A percentile compares a stretch with the other conserved stretches of the same genome.
Evolutionary conservation across 2,329 filamentous ascomycete species (phyloP).

Genomic region (Fusarium phyllophilum): DNA sequence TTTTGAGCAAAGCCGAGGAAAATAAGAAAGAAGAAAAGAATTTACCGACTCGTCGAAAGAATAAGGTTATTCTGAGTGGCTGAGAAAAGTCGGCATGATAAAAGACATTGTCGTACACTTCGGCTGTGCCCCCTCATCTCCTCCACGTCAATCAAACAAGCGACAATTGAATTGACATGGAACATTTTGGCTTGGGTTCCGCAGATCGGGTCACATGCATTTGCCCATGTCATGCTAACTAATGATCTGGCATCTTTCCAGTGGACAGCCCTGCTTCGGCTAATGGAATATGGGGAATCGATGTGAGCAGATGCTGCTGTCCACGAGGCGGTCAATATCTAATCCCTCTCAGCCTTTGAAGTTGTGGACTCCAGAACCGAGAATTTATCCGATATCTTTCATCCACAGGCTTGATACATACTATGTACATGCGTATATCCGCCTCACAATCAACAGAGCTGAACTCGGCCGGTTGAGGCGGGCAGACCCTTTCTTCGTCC

Average conservation of each 20-base stretch:
- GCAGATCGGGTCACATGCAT: conserved; percentile 45
- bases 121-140: conserved; percentile 29
- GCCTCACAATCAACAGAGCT: conserved; percentile 39
- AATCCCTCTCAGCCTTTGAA: conserved; percentile 10
- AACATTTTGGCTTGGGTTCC: conserved; percentile 13
- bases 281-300: conserved; percentile 23
- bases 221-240: conserved; percentile 22
- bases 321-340: conserved; percentile 24
- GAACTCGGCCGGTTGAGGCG: conserved; percentile 34
- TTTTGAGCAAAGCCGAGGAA: neutral
- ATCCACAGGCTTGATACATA: conserved; percentile 19
- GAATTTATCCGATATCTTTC: conserved; percentile 25
- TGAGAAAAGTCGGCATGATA: conserved; percentile 20
- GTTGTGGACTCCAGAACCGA: conserved; percentile 5
- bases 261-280: conserved; percentile 31
- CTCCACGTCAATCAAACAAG: conserved; percentile 24
- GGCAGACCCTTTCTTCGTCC: conserved; percentile 30
- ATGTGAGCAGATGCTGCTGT: conserved; percentile 18
- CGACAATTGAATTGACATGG: neutral
- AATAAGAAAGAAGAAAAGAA: conserved; percentile 1
- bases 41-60: conserved; percentile 1
- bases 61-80: neutral
- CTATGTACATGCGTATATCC: conserved; percentile 7
- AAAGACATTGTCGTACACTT: neutral
- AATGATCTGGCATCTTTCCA: conserved; percentile 37